Conservation (phyloP, 306 rosid species). For the Vigna unguiculata region DNA sequence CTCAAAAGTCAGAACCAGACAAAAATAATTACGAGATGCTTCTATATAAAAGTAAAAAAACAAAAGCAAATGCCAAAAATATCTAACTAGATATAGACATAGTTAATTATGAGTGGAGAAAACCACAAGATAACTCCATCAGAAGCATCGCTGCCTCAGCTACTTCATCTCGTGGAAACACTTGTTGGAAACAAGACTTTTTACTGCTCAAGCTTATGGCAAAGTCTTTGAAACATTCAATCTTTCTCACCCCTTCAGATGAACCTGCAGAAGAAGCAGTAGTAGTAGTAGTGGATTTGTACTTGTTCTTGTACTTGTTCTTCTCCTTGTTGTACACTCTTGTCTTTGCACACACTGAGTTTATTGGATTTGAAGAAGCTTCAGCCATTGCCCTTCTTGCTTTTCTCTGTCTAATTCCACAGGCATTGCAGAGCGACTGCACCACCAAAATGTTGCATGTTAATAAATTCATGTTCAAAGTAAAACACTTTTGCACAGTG, state of each 20-base stretch:
- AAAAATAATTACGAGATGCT: not conserved
- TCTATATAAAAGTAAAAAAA: not conserved
- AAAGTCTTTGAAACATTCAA: conserved; percentile 47
- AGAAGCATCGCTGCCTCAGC: conserved; percentile 72
- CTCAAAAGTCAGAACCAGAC: conserved; percentile 16
- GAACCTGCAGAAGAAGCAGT: not conserved
- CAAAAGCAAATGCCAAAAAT: not conserved
- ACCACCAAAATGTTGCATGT: conserved; percentile 38
- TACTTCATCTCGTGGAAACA: conserved; percentile 69
- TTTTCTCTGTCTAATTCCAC: conserved; percentile 90
- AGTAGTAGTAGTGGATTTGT: conserved; percentile 35
- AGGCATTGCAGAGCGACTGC: conserved; percentile 98
- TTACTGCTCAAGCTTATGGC: conserved; percentile 46
- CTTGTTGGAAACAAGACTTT: conserved; percentile 45
- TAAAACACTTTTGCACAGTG: too few relatives aligned
- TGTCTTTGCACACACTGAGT: conserved; percentile 33
- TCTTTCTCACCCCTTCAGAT: conserved; percentile 21
- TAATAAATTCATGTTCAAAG: not conserved
- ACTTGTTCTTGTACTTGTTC: conserved; percentile 56
- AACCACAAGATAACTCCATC: conserved; percentile 74
- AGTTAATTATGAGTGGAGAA: conserved; percentile 15
- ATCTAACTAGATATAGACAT: not conserved
- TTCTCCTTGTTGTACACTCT: conserved; percentile 61
- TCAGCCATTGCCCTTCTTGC: conserved; percentile 81
- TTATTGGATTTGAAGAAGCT: conserved; percentile 50